Evolutionary conservation across 371 early-diverging fungal species (phyloP).

Genomic region (Rhizopus delemar): DNA sequence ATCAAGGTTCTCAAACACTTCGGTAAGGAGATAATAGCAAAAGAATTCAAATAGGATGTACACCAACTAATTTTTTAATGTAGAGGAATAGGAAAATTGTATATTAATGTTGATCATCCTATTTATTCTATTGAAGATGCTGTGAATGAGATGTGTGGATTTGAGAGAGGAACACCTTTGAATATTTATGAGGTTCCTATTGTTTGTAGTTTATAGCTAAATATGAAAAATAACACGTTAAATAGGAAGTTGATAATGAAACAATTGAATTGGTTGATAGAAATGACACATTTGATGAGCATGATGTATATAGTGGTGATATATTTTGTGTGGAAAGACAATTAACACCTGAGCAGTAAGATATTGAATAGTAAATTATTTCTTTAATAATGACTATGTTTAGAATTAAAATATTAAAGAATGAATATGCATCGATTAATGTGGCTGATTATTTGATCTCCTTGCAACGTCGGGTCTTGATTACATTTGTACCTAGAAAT

Average conservation of each 20-base stretch:
- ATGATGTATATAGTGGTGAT: conserved; percentile 81
- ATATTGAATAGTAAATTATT: conserved; percentile 3
- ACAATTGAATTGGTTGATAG: conserved; percentile 62
- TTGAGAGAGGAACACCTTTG: conserved; percentile 4
- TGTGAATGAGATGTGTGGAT: conserved; percentile 47
- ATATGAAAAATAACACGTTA: not conserved
- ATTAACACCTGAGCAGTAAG: conserved; percentile 52
- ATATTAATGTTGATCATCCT: conserved; percentile 47
- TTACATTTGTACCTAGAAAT: conserved; percentile 62
- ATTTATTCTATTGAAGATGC: conserved; percentile 60
- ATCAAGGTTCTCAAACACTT: conserved; percentile 17
- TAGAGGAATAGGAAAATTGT: conserved; percentile 60
- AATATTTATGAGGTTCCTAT: conserved; percentile 40
- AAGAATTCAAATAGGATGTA: not conserved
- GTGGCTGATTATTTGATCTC: conserved; percentile 71
- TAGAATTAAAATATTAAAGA: conserved; percentile 1
- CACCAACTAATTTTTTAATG: not conserved
- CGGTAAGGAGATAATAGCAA: conserved; percentile 11
- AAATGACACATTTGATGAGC: conserved; percentile 56
- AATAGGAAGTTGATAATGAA: not conserved
- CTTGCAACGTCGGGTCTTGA: conserved; percentile 59
- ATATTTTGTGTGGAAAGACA: conserved; percentile 79
- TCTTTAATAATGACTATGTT: not conserved
- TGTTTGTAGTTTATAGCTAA: not conserved
- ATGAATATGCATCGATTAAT: conserved; percentile 23